Base-by-base conservation (phyloP, 768 basidiomycete species). In the Agaricus subrufescens region DNA sequence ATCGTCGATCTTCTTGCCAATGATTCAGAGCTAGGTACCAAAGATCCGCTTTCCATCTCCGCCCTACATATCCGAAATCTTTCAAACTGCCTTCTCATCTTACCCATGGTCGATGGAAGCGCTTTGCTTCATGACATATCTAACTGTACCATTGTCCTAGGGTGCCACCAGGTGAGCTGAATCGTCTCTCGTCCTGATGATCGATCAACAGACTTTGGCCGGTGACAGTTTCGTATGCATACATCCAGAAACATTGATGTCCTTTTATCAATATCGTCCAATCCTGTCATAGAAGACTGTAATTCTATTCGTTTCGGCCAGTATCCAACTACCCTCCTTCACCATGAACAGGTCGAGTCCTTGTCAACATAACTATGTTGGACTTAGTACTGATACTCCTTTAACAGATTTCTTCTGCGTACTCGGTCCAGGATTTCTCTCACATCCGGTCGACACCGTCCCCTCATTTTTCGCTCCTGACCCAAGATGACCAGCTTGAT, bases 251-350 rank as follows among this genome's bases (percentile, higher is more conserved):
- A 73, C 8, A 80, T 86, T 0, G 82, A 84, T 49, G 79, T 93
- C 2, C 85, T 87, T 62, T 76, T 95, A 2, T 72, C 80, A 4
- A 82, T 85, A 10, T 65, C 71, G 3, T 91, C 91, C 3, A 83
- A 85, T 45, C 92, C 93, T 1, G 77, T 92, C 67, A 91, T 95
- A 44, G 94, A 96, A 64, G 75, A 86, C 59, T 93, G 85, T 62
- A 71, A 72, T 0, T 61, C 62, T 0, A 80, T 94, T 46, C 73
- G 78, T 5, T 94, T 96, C 61, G 73, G 81, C 2, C 60, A 66
- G 1, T 94, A 91, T 66, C 89, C 91, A 0, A 47, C 58, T 1
- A 57, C 50, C 14, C 58, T 77, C 5, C 55, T 64, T 38, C 14
- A 37, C n/a, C 54, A 60, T 11, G 50, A 57, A 59, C 7, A 50